phyloP scores from a whole-genome alignment of 176 grass and related monocot species.

The Carex myosuroides region DNA sequence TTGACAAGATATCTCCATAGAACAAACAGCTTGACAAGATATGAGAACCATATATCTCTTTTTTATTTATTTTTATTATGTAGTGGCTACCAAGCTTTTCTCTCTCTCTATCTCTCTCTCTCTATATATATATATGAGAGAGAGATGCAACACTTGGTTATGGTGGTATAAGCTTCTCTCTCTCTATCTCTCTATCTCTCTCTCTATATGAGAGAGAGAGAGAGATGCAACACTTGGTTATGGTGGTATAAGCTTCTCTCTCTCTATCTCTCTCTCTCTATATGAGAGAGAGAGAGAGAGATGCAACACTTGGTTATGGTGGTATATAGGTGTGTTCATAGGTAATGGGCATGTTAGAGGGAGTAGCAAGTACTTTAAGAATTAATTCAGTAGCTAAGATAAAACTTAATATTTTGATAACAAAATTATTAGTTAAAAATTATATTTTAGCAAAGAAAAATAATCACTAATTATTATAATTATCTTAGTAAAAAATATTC shows the following conservation, averaged over 20 bases:
- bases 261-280: not conserved
- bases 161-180: not conserved
- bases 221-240: constrained; percentile 7
- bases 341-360: not conserved
- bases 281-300: not conserved
- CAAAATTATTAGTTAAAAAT: no score
- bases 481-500: no score
- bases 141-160: constrained; percentile 8
- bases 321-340: not conserved
- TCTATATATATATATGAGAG: not conserved
- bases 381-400: no score
- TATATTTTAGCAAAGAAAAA: no score
- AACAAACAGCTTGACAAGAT: not conserved
- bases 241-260: not conserved
- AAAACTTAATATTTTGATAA: no score
- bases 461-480: no score
- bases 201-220: no score
- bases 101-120: no score
- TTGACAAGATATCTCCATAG: not conserved
- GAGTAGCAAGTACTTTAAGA: not conserved
- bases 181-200: no score
- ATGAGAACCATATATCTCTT: not conserved
- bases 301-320: constrained; percentile 11
- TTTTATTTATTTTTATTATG: not conserved
- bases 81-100: no score